A percentile compares a stretch with the other conserved stretches of the same genome.
Evolutionary conservation across 805 yeast species (phyloP).

Genomic region (Candida palmyrensis): DNA sequence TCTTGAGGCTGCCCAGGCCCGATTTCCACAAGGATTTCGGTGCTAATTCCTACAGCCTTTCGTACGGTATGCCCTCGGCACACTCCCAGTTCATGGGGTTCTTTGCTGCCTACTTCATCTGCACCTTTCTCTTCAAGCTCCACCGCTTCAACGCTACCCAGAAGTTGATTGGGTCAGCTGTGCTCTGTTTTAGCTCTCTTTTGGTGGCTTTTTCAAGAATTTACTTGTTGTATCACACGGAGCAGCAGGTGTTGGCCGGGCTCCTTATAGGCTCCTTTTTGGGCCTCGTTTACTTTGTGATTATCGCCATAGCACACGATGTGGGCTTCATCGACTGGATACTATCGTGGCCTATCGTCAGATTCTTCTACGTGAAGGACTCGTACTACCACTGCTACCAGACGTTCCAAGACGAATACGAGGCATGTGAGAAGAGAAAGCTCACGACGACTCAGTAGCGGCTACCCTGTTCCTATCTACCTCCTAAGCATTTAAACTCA

Average conservation of each 20-base stretch:
- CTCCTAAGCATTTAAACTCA: no score
- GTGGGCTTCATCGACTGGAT: constrained; percentile 65
- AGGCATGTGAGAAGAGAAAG: constrained; percentile 4
- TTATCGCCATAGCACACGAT: constrained; percentile 53
- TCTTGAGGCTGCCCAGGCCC: constrained; percentile 75
- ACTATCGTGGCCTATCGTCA: constrained; percentile 51
- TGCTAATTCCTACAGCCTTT: constrained; percentile 42
- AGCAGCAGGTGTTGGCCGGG: constrained; percentile 73
- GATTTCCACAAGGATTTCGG: constrained; percentile 42
- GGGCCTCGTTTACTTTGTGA: constrained; percentile 55
- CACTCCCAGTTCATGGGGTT: constrained; percentile 96
- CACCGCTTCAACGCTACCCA: constrained; percentile 18
- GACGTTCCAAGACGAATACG: constrained; percentile 44
- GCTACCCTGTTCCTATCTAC: not conserved
- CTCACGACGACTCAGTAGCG: not conserved
- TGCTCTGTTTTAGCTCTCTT: constrained; percentile 21
- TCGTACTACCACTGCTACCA: constrained; percentile 46
- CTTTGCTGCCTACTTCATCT: constrained; percentile 52
- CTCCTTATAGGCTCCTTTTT: constrained; percentile 52
- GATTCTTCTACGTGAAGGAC: constrained; percentile 54
- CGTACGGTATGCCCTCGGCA: constrained; percentile 96
- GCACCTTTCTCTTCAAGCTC: constrained; percentile 42
- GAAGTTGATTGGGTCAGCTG: constrained; percentile 23
- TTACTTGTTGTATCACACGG: constrained; percentile 72
- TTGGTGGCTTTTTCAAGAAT: constrained; percentile 67